Percentiles rank a stretch among this genome's conserved stretches.
phyloP scores from a whole-genome alignment of 352 stramenopile genomes.

The Phytopythium sindhum region DNA sequence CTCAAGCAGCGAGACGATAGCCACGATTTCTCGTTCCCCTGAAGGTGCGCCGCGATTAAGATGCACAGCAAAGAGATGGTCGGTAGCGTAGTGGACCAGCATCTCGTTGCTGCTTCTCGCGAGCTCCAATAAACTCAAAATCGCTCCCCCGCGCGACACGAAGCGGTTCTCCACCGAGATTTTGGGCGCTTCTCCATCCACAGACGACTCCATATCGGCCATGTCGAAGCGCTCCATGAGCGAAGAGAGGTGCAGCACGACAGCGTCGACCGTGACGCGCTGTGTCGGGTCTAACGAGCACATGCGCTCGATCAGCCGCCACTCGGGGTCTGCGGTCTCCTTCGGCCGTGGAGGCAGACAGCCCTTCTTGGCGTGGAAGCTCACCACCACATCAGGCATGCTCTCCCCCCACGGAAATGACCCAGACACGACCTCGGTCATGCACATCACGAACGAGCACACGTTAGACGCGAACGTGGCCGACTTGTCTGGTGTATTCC shows the following conservation, averaged over 20 bases:
- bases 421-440: not conserved
- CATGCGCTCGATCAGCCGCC: constrained; percentile 1
- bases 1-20: not conserved
- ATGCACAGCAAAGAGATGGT: not conserved
- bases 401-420: not conserved
- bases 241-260: not conserved
- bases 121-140: not conserved
- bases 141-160: not conserved
- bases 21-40: not conserved
- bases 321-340: not conserved
- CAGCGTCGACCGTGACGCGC: not conserved
- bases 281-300: not conserved
- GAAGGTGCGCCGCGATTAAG: not conserved
- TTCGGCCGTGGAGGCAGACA: not conserved
- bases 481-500: not conserved
- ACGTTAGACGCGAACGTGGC: constrained; percentile 3
- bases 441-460: constrained; percentile 8
- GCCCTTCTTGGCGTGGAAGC: not conserved
- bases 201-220: not conserved
- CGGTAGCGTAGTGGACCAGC: not conserved
- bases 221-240: not conserved
- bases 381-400: not conserved
- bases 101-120: not conserved
- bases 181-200: not conserved
- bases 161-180: not conserved